phyloP scores from a whole-genome alignment of 2,329 filamentous ascomycete genomes.

The Sordariomycetes sp. region DNA sequence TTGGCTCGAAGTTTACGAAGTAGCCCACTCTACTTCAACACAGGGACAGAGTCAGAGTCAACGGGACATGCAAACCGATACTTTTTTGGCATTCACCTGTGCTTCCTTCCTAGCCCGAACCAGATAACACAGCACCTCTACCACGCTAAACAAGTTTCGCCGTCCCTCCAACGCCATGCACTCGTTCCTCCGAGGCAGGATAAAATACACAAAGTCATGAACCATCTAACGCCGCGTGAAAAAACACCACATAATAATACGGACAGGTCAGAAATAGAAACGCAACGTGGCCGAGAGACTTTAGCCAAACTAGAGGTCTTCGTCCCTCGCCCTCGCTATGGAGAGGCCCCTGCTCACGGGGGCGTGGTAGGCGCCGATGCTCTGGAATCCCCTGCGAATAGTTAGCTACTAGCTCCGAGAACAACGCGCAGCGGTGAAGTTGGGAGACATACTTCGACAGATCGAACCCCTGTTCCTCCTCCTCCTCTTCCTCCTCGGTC shows the following conservation, averaged over 20 bases:
- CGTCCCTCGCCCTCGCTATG: slow-evolving; percentile 22
- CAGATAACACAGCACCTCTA: no score
- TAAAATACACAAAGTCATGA: not conserved
- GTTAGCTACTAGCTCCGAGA: not conserved
- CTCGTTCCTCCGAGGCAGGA: no score
- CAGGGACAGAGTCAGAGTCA: no score
- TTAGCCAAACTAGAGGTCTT: not conserved
- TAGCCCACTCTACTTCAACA: no score
- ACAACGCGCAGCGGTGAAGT: not conserved
- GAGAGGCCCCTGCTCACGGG: slow-evolving; percentile 35
- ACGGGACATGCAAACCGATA: no score
- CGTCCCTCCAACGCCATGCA: not conserved
- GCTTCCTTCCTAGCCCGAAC: no score
- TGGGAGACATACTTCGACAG: slow-evolving; percentile 39
- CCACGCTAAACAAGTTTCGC: no score
- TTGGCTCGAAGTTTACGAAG: no score
- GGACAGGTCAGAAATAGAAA: not conserved
- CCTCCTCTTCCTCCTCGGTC: no score
- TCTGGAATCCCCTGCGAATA: slow-evolving; percentile 47
- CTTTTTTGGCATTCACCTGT: no score
- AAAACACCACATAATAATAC: not conserved
- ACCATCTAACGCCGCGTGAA: not conserved
- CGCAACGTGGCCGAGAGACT: not conserved
- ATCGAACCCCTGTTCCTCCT: slow-evolving; percentile 46
- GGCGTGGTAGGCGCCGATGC: slow-evolving; percentile 52